A percentile compares a stretch with the other conserved stretches of the same genome.
phyloP scores from a whole-genome alignment of 306 rosid species.

The Astragalus membranaceus region DNA sequence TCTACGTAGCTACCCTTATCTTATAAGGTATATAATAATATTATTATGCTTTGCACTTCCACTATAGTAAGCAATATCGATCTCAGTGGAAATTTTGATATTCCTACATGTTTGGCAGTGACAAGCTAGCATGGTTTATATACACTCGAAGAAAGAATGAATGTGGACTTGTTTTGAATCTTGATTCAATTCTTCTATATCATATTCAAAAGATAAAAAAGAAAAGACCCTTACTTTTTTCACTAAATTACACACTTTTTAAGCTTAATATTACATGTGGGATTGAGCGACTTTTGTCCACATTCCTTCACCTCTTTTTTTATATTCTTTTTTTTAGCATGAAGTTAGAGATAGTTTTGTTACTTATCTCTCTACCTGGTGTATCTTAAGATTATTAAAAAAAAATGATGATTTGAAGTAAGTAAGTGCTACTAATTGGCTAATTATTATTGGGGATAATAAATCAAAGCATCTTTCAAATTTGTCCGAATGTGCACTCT shows the following conservation, averaged over 20 bases:
- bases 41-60: neutral
- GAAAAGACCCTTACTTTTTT: slow-evolving; percentile 28
- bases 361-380: neutral
- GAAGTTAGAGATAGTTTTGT: neutral
- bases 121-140: slow-evolving; percentile 27
- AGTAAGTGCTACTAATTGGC: neutral
- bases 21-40: neutral
- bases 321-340: neutral
- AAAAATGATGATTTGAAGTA: neutral
- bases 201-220: neutral
- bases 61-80: neutral
- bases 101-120: neutral
- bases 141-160: slow-evolving; percentile 26
- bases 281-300: neutral
- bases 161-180: slow-evolving; percentile 41
- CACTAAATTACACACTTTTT: slow-evolving; percentile 26
- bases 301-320: neutral
- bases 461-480: too few species aligned
- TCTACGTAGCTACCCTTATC: neutral
- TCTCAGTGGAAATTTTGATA: slow-evolving; percentile 1
- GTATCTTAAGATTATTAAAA: neutral
- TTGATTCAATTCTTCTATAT: slow-evolving; percentile 10
- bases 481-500: too few species aligned
- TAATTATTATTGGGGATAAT: neutral
- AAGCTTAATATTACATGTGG: slow-evolving; percentile 16